Conservation (phyloP, 257 asterid genomes). For the Jasminum sambac region DNA sequence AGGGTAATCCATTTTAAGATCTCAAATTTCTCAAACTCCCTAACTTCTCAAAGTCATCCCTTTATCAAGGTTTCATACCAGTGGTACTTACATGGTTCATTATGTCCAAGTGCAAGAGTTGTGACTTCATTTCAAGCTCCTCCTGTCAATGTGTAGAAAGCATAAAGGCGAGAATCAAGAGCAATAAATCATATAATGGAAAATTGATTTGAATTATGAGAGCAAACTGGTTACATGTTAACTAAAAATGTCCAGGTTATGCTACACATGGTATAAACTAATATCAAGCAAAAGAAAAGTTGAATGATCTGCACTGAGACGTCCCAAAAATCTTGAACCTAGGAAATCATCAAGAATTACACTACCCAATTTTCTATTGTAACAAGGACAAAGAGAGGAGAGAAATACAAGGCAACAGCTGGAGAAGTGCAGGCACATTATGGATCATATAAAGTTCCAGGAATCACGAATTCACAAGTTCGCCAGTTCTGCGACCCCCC, state of each 20-base stretch:
- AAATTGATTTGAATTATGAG: slow-evolving; percentile 14
- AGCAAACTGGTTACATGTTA: background rate
- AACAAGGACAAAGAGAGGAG: background rate
- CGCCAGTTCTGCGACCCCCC: background rate
- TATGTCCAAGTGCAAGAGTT: slow-evolving; percentile 70
- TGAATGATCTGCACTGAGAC: background rate
- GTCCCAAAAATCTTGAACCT: background rate
- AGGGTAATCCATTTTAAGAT: background rate
- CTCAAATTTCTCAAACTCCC: too few relatives aligned
- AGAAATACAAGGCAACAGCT: background rate
- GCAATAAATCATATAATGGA: slow-evolving; percentile 15
- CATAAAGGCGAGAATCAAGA: slow-evolving; percentile 7
- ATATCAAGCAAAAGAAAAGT: background rate
- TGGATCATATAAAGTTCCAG: slow-evolving; percentile 5
- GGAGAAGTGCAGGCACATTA: slow-evolving; percentile 1
- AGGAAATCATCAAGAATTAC: background rate
- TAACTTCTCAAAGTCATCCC: too few relatives aligned
- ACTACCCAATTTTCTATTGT: background rate
- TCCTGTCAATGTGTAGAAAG: slow-evolving; percentile 46
- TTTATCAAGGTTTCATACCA: too few relatives aligned
- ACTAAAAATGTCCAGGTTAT: slow-evolving; percentile 4
- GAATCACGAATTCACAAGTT: background rate
- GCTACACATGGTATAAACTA: background rate
- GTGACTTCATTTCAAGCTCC: slow-evolving; percentile 73
- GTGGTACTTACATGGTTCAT: slow-evolving; percentile 59